Conservation (phyloP, 73 alveolate species). For the Diophrys appendiculata region DNA sequence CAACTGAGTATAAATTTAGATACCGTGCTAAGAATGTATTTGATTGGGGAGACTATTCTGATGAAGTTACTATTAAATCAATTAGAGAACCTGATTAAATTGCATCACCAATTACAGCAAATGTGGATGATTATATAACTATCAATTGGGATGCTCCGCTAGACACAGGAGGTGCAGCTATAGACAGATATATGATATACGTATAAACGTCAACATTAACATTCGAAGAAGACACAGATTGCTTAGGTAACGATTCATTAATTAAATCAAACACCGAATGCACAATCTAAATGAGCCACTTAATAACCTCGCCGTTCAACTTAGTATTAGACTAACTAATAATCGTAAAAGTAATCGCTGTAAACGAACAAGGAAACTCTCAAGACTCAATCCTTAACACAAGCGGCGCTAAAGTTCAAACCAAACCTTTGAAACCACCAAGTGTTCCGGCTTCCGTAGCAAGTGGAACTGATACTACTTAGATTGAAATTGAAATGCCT, state of each 20-base stretch:
- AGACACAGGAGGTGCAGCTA: conserved; percentile 27
- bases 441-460: conserved; percentile 20
- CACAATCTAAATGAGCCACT: conserved; percentile 25
- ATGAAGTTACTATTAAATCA: conserved; percentile 16
- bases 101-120: conserved; percentile 10
- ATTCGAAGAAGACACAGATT: conserved; percentile 14
- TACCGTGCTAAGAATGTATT: conserved; percentile 42
- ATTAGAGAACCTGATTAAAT: conserved; percentile 34
- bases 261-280: conserved; percentile 3
- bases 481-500: conserved; percentile 29
- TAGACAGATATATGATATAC: conserved; percentile 18
- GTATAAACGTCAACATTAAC: neutral
- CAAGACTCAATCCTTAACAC: conserved; percentile 6
- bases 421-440: conserved; percentile 46
- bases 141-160: conserved; percentile 58
- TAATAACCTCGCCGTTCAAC: conserved; percentile 29
- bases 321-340: conserved; percentile 29
- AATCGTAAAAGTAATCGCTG: conserved; percentile 34
- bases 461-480: neutral
- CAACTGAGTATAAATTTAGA: conserved; percentile 38
- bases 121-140: conserved; percentile 17
- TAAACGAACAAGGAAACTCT: conserved; percentile 31
- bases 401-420: conserved; percentile 29
- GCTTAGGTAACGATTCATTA: conserved; percentile 18
- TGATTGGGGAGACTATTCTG: conserved; percentile 62